Evolutionary conservation across 768 basidiomycete species (phyloP).

Genomic region (Rossbeevera mucosa): DNA sequence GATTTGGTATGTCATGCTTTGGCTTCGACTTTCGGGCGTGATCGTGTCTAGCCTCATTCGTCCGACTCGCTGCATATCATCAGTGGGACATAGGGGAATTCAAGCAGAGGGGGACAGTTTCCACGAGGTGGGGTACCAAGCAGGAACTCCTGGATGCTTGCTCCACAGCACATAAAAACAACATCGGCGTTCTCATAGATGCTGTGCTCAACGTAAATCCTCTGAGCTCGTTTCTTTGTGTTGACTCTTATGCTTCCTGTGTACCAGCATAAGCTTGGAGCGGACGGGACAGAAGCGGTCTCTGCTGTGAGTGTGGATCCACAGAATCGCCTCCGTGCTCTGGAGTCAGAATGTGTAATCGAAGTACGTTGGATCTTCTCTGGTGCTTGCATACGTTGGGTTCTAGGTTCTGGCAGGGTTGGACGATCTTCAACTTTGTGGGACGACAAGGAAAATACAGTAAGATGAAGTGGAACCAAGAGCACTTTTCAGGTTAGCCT

Average conservation of each 20-base stretch:
- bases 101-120: slow-evolving; percentile 61
- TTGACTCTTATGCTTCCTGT: slow-evolving; percentile 10
- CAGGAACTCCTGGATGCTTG: slow-evolving; percentile 73
- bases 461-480: slow-evolving; percentile 62
- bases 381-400: neutral
- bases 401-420: slow-evolving; percentile 45
- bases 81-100: slow-evolving; percentile 91
- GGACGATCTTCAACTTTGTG: slow-evolving; percentile 86
- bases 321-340: slow-evolving; percentile 57
- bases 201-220: slow-evolving; percentile 78
- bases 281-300: slow-evolving; percentile 69
- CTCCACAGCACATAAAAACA: slow-evolving; percentile 57
- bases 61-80: neutral
- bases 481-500: slow-evolving; percentile 71
- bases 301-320: slow-evolving; percentile 66
- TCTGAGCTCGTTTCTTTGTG: neutral
- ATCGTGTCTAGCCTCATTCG: neutral
- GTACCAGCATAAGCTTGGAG: slow-evolving; percentile 76
- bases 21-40: neutral
- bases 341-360: slow-evolving; percentile 59
- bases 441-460: slow-evolving; percentile 78
- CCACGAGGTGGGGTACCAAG: slow-evolving; percentile 85
- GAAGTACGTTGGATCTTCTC: slow-evolving; percentile 41
- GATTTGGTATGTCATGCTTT: slow-evolving; percentile 69
- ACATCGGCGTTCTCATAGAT: slow-evolving; percentile 77